phyloP scores from a whole-genome alignment of 352 stramenopile genomes.

The Phytopythium vexans region DNA sequence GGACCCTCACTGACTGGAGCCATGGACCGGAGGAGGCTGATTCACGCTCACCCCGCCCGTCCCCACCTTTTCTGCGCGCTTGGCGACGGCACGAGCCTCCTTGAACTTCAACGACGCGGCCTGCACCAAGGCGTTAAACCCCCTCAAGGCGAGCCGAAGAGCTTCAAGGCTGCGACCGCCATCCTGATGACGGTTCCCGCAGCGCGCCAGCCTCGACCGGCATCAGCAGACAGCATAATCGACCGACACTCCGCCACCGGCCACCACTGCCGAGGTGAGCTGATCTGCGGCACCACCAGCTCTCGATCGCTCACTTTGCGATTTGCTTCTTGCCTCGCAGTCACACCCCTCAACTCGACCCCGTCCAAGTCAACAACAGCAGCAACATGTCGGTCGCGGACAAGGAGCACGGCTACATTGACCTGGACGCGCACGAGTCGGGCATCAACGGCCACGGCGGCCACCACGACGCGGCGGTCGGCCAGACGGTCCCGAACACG shows the following conservation, averaged over 20 bases:
- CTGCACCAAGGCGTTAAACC: no score
- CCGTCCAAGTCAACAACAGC: no score
- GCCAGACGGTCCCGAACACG: constrained; percentile 1
- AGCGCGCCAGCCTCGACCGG: no score
- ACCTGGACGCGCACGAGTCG: constrained; percentile 23
- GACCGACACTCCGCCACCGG: background rate
- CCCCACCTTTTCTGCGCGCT: no score
- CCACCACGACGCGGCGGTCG: constrained; percentile 4
- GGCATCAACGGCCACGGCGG: constrained; percentile 13
- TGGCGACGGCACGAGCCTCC: no score
- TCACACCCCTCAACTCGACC: background rate
- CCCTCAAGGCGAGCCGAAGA: no score
- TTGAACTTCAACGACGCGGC: no score
- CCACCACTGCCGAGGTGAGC: background rate
- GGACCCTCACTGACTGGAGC: no score
- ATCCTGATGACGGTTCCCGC: no score
- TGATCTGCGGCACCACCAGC: background rate
- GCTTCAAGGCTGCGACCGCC: no score
- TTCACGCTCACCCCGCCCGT: no score
- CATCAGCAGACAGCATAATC: background rate
- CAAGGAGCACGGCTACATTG: constrained; percentile 33
- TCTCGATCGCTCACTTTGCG: background rate
- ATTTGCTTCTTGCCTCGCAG: background rate
- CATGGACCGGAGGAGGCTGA: no score
- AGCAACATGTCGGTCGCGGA: constrained; percentile 17